These are phyloP conservation scores for Dittrichia graveolens DNA, from an alignment of 129 eudicot genomes.

Conservation along the genomic window DNA sequence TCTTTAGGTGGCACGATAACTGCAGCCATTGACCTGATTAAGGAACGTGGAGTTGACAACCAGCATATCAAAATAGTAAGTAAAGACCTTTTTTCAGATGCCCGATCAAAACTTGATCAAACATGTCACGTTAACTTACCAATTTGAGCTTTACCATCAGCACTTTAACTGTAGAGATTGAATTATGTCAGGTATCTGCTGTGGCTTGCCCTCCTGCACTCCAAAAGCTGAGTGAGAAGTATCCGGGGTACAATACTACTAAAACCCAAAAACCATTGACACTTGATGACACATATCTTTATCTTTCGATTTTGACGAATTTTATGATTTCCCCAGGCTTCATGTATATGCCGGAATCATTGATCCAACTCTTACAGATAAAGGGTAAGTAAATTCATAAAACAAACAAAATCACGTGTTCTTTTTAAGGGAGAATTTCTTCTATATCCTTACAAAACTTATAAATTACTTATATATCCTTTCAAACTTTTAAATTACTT, in stretches of 20 bases:
- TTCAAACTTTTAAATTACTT: too few relatives aligned
- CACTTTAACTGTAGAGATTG: background rate
- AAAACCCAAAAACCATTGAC: background rate
- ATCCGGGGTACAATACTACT: constrained; percentile 64
- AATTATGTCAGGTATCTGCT: constrained; percentile 58
- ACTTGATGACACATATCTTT: background rate
- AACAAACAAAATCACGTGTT: background rate
- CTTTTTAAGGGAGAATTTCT: too few relatives aligned
- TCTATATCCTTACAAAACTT: too few relatives aligned
- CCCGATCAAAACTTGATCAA: too few relatives aligned
- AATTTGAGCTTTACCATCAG: background rate
- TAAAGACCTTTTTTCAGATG: background rate
- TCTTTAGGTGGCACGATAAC: constrained; percentile 81
- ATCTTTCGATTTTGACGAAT: background rate
- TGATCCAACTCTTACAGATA: constrained; percentile 79
- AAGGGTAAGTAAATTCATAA: constrained; percentile 51
- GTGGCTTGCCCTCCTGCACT: constrained; percentile 97
- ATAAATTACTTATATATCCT: too few relatives aligned
- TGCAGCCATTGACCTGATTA: constrained; percentile 71
- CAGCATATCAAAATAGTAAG: constrained; percentile 89
- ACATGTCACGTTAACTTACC: background rate
- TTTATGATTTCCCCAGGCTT: constrained; percentile 52
- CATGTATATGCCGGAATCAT: constrained; percentile 88
- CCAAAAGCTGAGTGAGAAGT: constrained; percentile 82
- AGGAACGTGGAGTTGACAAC: constrained; percentile 77